Evolutionary conservation across 108 stramenopile genomes (phyloP).

Genomic region (Nitzschia sp.): DNA sequence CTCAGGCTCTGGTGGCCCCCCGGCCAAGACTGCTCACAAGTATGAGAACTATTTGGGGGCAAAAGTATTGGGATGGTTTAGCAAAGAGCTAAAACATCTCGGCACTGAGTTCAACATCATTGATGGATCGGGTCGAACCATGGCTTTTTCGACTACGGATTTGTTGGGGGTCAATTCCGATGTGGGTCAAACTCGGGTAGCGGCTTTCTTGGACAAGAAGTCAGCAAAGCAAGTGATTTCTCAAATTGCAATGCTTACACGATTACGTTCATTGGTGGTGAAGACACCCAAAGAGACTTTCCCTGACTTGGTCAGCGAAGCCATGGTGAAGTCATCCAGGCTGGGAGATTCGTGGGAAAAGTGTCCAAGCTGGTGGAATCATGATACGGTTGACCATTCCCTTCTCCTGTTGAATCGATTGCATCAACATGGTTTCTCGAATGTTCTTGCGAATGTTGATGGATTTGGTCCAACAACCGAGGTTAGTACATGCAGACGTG

Average conservation of each 20-base stretch:
- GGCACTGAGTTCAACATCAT: slow-evolving; percentile 45
- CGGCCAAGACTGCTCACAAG: slow-evolving; percentile 14
- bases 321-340: slow-evolving; percentile 44
- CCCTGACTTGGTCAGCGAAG: slow-evolving; percentile 40
- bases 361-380: slow-evolving; percentile 66
- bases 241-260: slow-evolving; percentile 68
- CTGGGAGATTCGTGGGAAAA: slow-evolving; percentile 58
- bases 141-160: slow-evolving; percentile 50
- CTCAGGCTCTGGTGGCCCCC: slow-evolving; percentile 1
- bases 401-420: slow-evolving; percentile 26
- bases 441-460: slow-evolving; percentile 15
- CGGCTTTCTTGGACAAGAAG: slow-evolving; percentile 62
- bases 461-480: slow-evolving; percentile 18
- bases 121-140: slow-evolving; percentile 51
- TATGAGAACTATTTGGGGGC: slow-evolving; percentile 68
- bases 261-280: slow-evolving; percentile 58
- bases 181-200: slow-evolving; percentile 26
- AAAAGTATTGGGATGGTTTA: slow-evolving; percentile 63
- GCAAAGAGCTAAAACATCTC: slow-evolving; percentile 49
- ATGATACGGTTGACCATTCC: slow-evolving; percentile 22
- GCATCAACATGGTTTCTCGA: slow-evolving; percentile 30
- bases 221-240: slow-evolving; percentile 57
- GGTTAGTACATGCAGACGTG: slow-evolving; percentile 7
- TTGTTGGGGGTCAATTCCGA: slow-evolving; percentile 46
- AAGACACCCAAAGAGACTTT: slow-evolving; percentile 44